phyloP scores from a whole-genome alignment of 2,329 filamentous ascomycete species.

The Aspergillus sp. region DNA sequence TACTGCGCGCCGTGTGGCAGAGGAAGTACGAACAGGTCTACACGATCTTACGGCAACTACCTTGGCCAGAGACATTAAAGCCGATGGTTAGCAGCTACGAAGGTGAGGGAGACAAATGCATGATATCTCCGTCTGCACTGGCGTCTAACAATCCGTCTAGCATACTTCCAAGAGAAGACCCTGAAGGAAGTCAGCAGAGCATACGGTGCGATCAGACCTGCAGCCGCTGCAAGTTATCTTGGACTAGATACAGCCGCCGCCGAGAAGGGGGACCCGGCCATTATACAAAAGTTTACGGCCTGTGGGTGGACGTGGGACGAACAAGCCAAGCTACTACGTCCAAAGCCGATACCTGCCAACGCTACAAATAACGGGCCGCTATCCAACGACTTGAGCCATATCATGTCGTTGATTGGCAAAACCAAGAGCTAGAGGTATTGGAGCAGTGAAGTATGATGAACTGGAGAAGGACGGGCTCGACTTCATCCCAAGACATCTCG shows the following conservation, averaged over 20 bases:
- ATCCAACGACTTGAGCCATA: slow-evolving; percentile 28
- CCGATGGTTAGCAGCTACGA: slow-evolving; percentile 34
- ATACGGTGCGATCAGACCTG: slow-evolving; percentile 40
- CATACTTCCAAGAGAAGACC: slow-evolving; percentile 38
- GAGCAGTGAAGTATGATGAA: too few relatives aligned
- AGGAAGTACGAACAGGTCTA: slow-evolving; percentile 36
- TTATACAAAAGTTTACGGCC: slow-evolving; percentile 32
- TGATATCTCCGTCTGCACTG: background rate
- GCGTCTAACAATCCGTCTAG: slow-evolving; percentile 17
- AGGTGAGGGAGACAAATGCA: slow-evolving; percentile 23
- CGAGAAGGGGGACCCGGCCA: slow-evolving; percentile 23
- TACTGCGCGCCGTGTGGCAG: slow-evolving; percentile 40
- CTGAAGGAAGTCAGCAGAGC: slow-evolving; percentile 36
- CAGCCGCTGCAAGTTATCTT: slow-evolving; percentile 34
- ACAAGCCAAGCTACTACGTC: slow-evolving; percentile 31
- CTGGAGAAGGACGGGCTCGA: background rate
- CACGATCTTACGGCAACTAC: slow-evolving; percentile 27
- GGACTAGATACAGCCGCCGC: slow-evolving; percentile 30
- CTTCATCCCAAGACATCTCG: background rate
- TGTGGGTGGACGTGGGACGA: slow-evolving; percentile 40
- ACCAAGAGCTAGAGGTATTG: slow-evolving; percentile 11
- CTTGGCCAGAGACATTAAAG: slow-evolving; percentile 33
- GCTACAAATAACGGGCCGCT: slow-evolving; percentile 13
- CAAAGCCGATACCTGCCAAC: slow-evolving; percentile 26
- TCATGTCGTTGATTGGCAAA: slow-evolving; percentile 33